These are phyloP conservation scores for Ascoidea rubescens DNA, from an alignment of 805 yeast species.

Conservation along the genomic window DNA sequence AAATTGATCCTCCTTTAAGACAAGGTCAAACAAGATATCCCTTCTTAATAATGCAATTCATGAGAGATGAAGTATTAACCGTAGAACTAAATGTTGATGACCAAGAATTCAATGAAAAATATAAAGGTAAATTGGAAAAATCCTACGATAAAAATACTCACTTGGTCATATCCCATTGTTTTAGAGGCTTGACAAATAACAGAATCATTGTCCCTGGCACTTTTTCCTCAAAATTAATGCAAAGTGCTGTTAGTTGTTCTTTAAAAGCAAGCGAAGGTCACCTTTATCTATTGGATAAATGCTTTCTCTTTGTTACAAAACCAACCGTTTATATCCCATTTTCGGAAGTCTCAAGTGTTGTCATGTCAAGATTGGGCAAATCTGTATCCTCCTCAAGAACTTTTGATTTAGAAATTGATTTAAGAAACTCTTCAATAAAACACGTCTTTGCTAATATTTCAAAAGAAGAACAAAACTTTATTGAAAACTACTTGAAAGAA, in stretches of 20 bases:
- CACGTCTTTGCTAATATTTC: slow-evolving; percentile 82
- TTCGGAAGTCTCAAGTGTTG: slow-evolving; percentile 61
- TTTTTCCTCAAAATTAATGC: slow-evolving; percentile 60
- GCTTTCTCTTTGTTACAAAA: slow-evolving; percentile 81
- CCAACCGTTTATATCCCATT: slow-evolving; percentile 88
- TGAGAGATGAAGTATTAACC: slow-evolving; percentile 82
- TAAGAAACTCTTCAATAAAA: slow-evolving; percentile 50
- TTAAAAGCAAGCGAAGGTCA: slow-evolving; percentile 93
- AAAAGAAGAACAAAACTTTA: slow-evolving; percentile 72
- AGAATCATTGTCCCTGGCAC: slow-evolving; percentile 77
- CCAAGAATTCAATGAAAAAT: slow-evolving; percentile 62
- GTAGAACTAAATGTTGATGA: slow-evolving; percentile 79
- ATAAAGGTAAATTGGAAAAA: slow-evolving; percentile 59
- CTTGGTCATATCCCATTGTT: slow-evolving; percentile 73
- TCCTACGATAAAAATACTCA: slow-evolving; percentile 76
- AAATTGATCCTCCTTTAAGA: slow-evolving; percentile 92
- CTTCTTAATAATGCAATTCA: slow-evolving; percentile 79
- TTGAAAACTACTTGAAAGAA: slow-evolving; percentile 64
- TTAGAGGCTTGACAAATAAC: slow-evolving; percentile 82
- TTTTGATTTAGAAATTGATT: slow-evolving; percentile 73
- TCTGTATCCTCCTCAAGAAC: slow-evolving; percentile 71
- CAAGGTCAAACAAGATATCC: slow-evolving; percentile 98
- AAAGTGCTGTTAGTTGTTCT: slow-evolving; percentile 84
- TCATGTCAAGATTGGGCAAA: slow-evolving; percentile 81
- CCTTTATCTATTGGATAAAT: slow-evolving; percentile 82